These are phyloP conservation scores for Sporothrix euskadiensis DNA, from an alignment of 2,329 filamentous ascomycete species.

Conservation along the genomic window DNA sequence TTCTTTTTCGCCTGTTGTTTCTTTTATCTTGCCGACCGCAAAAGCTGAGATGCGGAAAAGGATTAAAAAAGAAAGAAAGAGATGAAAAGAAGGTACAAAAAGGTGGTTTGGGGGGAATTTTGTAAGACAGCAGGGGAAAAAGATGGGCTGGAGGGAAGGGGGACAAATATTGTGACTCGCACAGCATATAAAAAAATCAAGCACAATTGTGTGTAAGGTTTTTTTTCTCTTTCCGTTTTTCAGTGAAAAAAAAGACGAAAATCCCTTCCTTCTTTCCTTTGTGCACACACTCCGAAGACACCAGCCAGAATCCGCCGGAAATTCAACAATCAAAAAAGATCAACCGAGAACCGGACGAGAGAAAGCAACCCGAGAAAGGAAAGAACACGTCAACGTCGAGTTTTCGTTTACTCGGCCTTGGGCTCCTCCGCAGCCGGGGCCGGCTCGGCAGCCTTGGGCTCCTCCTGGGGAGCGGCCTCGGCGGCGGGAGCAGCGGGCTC, in stretches of 20 bases:
- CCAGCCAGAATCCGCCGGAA: slow-evolving; percentile 52
- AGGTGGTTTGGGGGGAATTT: slow-evolving; percentile 26
- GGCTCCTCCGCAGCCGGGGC: slow-evolving; percentile 53
- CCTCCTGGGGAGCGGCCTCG: slow-evolving; percentile 47
- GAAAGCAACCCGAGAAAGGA: slow-evolving; percentile 38
- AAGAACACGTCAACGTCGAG: slow-evolving; percentile 27
- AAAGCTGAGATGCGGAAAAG: background rate
- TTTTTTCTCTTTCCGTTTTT: slow-evolving; percentile 27
- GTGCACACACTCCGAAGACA: slow-evolving; percentile 66
- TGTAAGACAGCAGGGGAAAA: slow-evolving; percentile 22
- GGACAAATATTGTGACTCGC: slow-evolving; percentile 26
- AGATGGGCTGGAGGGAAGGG: slow-evolving; percentile 17
- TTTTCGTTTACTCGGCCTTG: slow-evolving; percentile 62
- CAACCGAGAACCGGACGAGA: slow-evolving; percentile 45
- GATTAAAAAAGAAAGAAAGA: slow-evolving; percentile 25
- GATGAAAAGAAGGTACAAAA: slow-evolving; percentile 10
- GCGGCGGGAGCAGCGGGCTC: slow-evolving; percentile 70
- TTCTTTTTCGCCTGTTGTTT: slow-evolving; percentile 14
- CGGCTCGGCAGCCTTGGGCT: slow-evolving; percentile 26
- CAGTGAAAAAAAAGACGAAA: slow-evolving; percentile 27
- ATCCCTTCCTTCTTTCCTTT: slow-evolving; percentile 50
- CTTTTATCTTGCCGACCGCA: background rate
- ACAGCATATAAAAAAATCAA: slow-evolving; percentile 26
- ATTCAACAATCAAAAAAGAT: slow-evolving; percentile 45
- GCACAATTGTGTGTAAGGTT: slow-evolving; percentile 22